phyloP scores from a whole-genome alignment of 2,329 filamentous ascomycete species.

The Helotiales sp. region DNA sequence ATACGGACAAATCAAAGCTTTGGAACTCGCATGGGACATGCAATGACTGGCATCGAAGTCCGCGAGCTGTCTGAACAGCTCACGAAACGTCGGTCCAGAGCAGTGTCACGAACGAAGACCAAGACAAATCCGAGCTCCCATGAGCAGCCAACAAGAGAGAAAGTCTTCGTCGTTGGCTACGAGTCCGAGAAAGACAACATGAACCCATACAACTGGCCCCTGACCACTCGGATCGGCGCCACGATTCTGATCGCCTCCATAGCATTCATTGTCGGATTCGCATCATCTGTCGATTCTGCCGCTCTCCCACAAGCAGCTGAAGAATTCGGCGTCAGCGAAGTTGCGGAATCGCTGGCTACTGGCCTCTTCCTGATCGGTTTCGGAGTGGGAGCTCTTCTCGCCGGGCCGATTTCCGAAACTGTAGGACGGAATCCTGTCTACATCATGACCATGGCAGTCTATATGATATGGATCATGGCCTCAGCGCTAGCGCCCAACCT shows the following conservation, averaged over 20 bases:
- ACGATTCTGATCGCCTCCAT: slow-evolving; percentile 53
- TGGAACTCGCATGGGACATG: slow-evolving; percentile 31
- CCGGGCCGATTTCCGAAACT: slow-evolving; percentile 48
- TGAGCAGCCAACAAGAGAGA: slow-evolving; percentile 26
- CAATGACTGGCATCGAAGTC: slow-evolving; percentile 35
- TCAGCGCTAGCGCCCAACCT: slow-evolving; percentile 44
- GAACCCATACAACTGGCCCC: slow-evolving; percentile 48
- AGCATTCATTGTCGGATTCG: slow-evolving; percentile 55
- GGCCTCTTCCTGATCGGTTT: slow-evolving; percentile 47
- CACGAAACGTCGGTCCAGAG: slow-evolving; percentile 19
- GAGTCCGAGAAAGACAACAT: slow-evolving; percentile 45
- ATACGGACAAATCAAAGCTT: slow-evolving; percentile 25
- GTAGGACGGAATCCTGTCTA: slow-evolving; percentile 51
- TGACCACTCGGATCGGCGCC: slow-evolving; percentile 44
- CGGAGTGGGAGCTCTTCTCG: slow-evolving; percentile 45
- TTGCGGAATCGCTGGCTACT: slow-evolving; percentile 56
- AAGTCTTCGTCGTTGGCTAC: slow-evolving; percentile 50
- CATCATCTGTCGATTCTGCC: slow-evolving; percentile 58
- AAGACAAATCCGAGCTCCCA: background rate
- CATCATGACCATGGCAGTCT: slow-evolving; percentile 47
- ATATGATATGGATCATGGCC: slow-evolving; percentile 52
- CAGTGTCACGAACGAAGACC: slow-evolving; percentile 5
- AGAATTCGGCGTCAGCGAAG: slow-evolving; percentile 54
- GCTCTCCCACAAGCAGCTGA: slow-evolving; percentile 51
- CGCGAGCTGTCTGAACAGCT: slow-evolving; percentile 30